Conservation (phyloP, 345 rosid species). For the Microcos paniculata region DNA sequence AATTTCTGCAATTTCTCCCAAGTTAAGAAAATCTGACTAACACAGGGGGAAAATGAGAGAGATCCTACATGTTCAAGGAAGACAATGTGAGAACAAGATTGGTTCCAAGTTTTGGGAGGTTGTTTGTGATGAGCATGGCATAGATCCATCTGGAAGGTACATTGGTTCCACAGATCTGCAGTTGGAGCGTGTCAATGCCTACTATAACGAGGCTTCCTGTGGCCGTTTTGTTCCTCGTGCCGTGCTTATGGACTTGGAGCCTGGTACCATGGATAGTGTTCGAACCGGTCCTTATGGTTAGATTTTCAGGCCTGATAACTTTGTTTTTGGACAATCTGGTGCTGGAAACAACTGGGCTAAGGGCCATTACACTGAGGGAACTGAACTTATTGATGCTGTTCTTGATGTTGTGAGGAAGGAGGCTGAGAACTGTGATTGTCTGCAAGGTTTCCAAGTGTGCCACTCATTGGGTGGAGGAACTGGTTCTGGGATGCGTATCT, state of each 20-base stretch:
- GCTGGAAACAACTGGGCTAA: no score
- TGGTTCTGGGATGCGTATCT: conserved; percentile 31
- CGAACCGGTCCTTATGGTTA: conserved; percentile 32
- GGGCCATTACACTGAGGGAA: no score
- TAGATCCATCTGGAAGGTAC: conserved; percentile 26
- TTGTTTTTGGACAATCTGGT: no score
- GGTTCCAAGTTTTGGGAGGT: no score
- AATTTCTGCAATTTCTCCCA: no score
- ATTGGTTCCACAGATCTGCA: conserved; percentile 19
- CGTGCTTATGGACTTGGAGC: conserved; percentile 37
- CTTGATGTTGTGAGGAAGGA: no score
- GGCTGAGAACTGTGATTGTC: no score
- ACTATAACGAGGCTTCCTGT: conserved; percentile 25
- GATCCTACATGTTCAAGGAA: conserved; percentile 34
- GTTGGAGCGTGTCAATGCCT: conserved; percentile 26
- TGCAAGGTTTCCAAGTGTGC: conserved; percentile 34
- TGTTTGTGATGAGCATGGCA: conserved; percentile 32
- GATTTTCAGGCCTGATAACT: neutral
- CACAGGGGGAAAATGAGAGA: conserved; percentile 35
- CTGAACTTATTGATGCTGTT: no score
- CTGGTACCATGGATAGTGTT: conserved; percentile 30
- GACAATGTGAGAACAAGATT: conserved; percentile 37
- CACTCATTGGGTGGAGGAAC: conserved; percentile 36
- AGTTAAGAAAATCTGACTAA: no score
- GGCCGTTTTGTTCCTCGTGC: conserved; percentile 27